phyloP scores from a whole-genome alignment of 768 basidiomycete genomes.

The Phaeolepiota aurea region DNA sequence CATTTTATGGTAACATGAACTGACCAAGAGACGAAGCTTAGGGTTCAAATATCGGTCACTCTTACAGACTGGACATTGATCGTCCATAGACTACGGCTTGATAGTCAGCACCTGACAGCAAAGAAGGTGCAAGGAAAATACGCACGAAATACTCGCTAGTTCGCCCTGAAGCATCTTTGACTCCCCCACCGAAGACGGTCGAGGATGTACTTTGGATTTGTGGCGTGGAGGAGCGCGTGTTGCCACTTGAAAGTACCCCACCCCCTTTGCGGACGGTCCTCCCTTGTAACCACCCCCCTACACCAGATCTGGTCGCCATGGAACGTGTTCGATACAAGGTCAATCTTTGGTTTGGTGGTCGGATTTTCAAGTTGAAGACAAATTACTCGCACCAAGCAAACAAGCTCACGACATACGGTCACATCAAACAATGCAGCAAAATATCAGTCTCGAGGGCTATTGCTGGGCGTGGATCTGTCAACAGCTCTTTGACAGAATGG shows the following conservation, averaged over 20 bases:
- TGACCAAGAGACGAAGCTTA: conserved; percentile 87
- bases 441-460: no score
- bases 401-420: no score
- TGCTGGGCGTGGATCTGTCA: no score
- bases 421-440: no score
- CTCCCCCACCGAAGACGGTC: conserved; percentile 73
- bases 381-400: no score
- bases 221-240: conserved; percentile 54
- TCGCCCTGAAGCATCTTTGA: conserved; percentile 80
- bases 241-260: conserved; percentile 27
- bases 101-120: no score
- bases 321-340: no score
- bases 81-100: conserved; percentile 67
- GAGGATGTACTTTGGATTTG: conserved; percentile 66
- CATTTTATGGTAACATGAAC: conserved; percentile 99
- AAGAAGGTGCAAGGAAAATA: conserved; percentile 8
- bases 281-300: conserved; percentile 59
- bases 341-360: no score
- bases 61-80: conserved; percentile 96
- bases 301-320: conserved; percentile 23
- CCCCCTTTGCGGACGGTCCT: conserved; percentile 69
- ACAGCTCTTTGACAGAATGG: no score
- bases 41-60: conserved; percentile 95
- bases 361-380: no score
- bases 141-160: conserved; percentile 76